These are phyloP conservation scores for Aspergillus proliferans DNA, from an alignment of 2,329 filamentous ascomycete species.

Conservation along the genomic window DNA sequence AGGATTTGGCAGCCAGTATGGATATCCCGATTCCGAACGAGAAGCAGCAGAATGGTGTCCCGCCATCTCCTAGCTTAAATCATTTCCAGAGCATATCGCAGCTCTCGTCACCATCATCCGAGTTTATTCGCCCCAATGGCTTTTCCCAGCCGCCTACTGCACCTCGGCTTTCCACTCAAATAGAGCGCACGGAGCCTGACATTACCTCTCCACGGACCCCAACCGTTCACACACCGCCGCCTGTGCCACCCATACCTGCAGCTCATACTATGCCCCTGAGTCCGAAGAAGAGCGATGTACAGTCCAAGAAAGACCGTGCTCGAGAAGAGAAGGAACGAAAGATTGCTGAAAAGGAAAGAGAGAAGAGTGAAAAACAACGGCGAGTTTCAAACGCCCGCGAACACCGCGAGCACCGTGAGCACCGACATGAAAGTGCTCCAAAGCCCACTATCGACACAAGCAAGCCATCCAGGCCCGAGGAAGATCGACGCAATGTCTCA, in stretches of 20 bases:
- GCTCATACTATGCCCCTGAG: constrained; percentile 32
- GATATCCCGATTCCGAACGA: constrained; percentile 44
- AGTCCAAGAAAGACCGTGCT: constrained; percentile 62
- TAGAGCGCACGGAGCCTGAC: constrained; percentile 25
- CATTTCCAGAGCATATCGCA: constrained; percentile 37
- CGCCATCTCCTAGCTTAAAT: constrained; percentile 26
- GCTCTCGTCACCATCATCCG: constrained; percentile 24
- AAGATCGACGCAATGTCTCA: constrained; percentile 32
- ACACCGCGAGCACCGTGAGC: constrained; percentile 39
- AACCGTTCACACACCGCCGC: constrained; percentile 10
- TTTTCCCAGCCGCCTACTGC: constrained; percentile 28
- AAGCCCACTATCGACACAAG: constrained; percentile 61
- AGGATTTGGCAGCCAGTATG: constrained; percentile 49
- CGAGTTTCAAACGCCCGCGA: constrained; percentile 53
- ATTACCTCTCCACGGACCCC: constrained; percentile 2
- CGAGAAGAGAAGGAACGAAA: constrained; percentile 55
- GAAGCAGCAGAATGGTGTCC: constrained; percentile 27
- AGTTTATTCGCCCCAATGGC: constrained; percentile 21
- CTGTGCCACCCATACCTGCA: constrained; percentile 23
- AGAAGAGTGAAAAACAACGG: constrained; percentile 51
- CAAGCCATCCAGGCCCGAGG: constrained; percentile 56
- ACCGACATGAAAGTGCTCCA: constrained; percentile 50
- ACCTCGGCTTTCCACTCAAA: constrained; percentile 43
- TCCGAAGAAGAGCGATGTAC: constrained; percentile 57
- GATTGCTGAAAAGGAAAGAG: constrained; percentile 40